Conservation (phyloP, 495 filamentous ascomycete species). For the Penicillium canescens region DNA sequence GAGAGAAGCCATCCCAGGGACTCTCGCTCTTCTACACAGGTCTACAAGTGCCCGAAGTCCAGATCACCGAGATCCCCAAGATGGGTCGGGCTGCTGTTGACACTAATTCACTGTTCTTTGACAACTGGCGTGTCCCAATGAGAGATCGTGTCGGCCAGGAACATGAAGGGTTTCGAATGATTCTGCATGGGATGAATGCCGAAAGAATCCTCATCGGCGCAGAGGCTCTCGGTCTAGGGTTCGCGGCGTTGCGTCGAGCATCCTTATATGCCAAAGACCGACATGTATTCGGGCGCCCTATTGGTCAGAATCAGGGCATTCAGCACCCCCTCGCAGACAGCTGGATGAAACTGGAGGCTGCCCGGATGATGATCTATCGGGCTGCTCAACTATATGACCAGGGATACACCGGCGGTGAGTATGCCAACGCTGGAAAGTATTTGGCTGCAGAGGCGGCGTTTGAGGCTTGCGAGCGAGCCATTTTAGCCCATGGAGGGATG, state of each 20-base stretch:
- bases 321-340: constrained; percentile 71
- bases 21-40: constrained; percentile 76
- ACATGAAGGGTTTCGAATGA: constrained; percentile 69
- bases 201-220: constrained; percentile 74
- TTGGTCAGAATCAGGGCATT: constrained; percentile 73
- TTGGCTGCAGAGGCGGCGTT: constrained; percentile 77
- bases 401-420: constrained; percentile 32
- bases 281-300: constrained; percentile 66
- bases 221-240: constrained; percentile 74
- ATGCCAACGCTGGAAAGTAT: constrained; percentile 55
- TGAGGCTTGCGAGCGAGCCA: constrained; percentile 67
- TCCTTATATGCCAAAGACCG: constrained; percentile 66
- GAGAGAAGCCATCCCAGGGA: constrained; percentile 65
- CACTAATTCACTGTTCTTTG: constrained; percentile 81
- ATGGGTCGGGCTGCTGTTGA: constrained; percentile 76
- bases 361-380: constrained; percentile 74
- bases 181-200: constrained; percentile 81
- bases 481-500: constrained; percentile 71
- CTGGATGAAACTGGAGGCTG: constrained; percentile 78
- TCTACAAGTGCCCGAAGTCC: constrained; percentile 48
- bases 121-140: constrained; percentile 61
- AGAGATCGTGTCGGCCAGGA: constrained; percentile 64
- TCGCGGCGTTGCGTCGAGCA: constrained; percentile 64
- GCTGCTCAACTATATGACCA: constrained; percentile 67
- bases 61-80: constrained; percentile 44